A percentile compares a stretch with the other conserved stretches of the same genome.
Conservation (phyloP, 345 rosid genomes). For the Lepidium didymum region DNA sequence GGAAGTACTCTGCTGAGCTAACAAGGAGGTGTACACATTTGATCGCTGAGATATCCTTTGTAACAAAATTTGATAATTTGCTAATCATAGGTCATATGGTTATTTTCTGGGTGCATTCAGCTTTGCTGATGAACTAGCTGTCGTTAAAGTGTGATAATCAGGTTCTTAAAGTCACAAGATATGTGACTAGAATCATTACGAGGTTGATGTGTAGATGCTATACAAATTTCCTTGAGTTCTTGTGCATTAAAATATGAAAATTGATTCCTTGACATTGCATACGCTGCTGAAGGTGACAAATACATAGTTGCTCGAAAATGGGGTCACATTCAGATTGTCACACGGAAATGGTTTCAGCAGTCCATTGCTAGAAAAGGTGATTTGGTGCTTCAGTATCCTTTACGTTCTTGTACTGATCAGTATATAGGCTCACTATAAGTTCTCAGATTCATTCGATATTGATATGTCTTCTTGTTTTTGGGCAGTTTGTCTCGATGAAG, state of each 20-base stretch:
- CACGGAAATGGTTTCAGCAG: conserved; percentile 84
- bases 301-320: conserved; percentile 81
- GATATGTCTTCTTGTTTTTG: conserved; percentile 33
- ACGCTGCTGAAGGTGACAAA: conserved; percentile 93
- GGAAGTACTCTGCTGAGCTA: conserved; percentile 76
- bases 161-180: not conserved
- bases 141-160: not conserved
- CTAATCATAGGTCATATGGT: conserved; percentile 12
- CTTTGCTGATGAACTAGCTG: not conserved
- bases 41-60: conserved; percentile 87
- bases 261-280: conserved; percentile 45
- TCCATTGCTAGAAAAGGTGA: conserved; percentile 77
- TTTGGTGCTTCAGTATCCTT: conserved; percentile 14
- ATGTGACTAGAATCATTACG: not conserved
- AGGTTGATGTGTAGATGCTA: not conserved
- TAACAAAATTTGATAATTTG: conserved; percentile 14
- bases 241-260: not conserved
- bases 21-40: conserved; percentile 86
- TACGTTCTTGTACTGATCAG: conserved; percentile 2
- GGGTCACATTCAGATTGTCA: conserved; percentile 79
- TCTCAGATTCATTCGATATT: conserved; percentile 22
- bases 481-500: conserved; percentile 86
- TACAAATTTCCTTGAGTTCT: not conserved
- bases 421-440: conserved; percentile 13
- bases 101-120: not conserved